Conservation (phyloP, 129 eudicot species). For the Heracleum sosnowskyi region DNA sequence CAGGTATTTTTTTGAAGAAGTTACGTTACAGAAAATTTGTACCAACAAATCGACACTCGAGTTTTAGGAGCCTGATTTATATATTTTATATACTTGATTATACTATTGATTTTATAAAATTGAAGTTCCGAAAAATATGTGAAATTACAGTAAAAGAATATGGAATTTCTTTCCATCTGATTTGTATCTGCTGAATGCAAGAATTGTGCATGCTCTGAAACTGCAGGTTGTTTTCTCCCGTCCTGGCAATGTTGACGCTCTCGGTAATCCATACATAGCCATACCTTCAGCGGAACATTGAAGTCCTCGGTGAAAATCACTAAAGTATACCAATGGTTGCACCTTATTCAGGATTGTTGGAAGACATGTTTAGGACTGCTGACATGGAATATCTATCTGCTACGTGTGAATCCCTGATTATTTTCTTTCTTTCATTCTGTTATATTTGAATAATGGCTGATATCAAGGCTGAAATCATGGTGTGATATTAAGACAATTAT, state of each 20-base stretch:
- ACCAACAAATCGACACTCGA: neutral
- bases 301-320: neutral
- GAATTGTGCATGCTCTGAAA: neutral
- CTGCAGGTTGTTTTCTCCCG: slow-evolving; percentile 77
- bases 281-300: slow-evolving; percentile 13
- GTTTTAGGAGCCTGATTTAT: neutral
- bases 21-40: neutral
- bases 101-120: neutral
- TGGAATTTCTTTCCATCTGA: neutral
- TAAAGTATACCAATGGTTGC: neutral
- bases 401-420: neutral
- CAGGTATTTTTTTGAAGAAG: slow-evolving; percentile 40
- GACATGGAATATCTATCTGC: neutral
- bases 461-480: no score
- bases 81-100: neutral
- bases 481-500: no score
- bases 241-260: slow-evolving; percentile 56
- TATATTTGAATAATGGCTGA: no score
- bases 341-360: no score
- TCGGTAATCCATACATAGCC: slow-evolving; percentile 43
- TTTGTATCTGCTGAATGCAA: neutral
- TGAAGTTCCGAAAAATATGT: neutral
- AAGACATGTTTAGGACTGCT: no score
- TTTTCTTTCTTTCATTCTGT: no score
- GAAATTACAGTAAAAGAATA: neutral